Percentiles rank a stretch among this genome's conserved stretches.
Evolutionary conservation across 129 eudicot genomes (phyloP).

Genomic region (Lactuca saligna): DNA sequence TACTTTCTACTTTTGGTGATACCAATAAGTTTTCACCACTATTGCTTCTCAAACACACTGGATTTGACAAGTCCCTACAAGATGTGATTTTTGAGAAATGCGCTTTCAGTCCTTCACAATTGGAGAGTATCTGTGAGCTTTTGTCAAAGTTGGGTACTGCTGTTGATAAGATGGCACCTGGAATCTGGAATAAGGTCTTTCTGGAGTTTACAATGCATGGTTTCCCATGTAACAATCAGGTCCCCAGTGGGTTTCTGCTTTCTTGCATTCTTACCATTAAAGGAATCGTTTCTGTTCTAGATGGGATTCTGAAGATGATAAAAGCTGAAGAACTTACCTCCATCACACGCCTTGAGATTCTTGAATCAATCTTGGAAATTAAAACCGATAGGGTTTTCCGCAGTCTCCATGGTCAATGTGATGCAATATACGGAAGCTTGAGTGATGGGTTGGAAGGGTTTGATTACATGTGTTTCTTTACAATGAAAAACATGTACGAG

Average conservation of each 20-base stretch:
- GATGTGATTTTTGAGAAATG: conserved; percentile 56
- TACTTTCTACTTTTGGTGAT: conserved; percentile 46
- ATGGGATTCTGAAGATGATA: conserved; percentile 52
- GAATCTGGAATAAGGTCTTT: conserved; percentile 50
- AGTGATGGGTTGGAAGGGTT: conserved; percentile 49
- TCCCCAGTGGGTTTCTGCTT: conserved; percentile 59
- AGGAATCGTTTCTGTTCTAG: conserved; percentile 52
- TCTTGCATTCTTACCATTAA: conserved; percentile 74
- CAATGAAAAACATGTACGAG: conserved; percentile 66
- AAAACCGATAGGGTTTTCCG: conserved; percentile 68
- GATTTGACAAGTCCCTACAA: conserved; percentile 54
- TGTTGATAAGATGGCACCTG: conserved; percentile 60
- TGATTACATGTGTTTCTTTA: conserved; percentile 59
- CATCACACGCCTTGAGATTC: conserved; percentile 48
- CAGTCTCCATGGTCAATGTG: conserved; percentile 62
- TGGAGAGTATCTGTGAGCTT: conserved; percentile 60
- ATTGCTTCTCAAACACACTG: conserved; percentile 67
- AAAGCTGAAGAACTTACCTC: conserved; percentile 30
- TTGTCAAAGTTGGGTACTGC: conserved; percentile 41
- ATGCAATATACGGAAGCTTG: conserved; percentile 48
- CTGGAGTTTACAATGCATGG: conserved; percentile 82
- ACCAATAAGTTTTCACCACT: conserved; percentile 49
- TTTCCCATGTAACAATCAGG: conserved; percentile 63
- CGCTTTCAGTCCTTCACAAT: conserved; percentile 35
- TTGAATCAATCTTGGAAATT: conserved; percentile 52